phyloP scores from a whole-genome alignment of 495 filamentous ascomycete genomes.

The Aspergillus conjunctus region DNA sequence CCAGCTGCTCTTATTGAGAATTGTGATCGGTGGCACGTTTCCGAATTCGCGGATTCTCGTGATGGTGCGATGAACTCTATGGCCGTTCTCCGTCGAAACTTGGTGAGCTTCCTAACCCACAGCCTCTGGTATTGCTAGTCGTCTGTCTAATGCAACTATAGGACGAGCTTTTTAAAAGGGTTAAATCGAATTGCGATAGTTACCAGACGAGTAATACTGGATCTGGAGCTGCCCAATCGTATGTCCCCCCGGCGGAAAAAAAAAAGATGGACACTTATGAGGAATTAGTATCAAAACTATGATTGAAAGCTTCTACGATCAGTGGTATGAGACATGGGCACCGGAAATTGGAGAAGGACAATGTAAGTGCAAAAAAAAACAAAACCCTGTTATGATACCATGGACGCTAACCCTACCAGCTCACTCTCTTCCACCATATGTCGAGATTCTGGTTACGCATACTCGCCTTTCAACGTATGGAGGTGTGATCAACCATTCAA shows the following conservation, averaged over 20 bases:
- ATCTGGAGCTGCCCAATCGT: slow-evolving; percentile 58
- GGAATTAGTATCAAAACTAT: slow-evolving; percentile 55
- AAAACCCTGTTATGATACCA: neutral
- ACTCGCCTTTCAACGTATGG: slow-evolving; percentile 72
- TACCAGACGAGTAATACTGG: slow-evolving; percentile 53
- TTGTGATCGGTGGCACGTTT: slow-evolving; percentile 69
- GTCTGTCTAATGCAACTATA: slow-evolving; percentile 23
- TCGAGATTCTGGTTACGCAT: slow-evolving; percentile 73
- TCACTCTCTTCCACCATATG: slow-evolving; percentile 66
- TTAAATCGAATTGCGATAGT: slow-evolving; percentile 65
- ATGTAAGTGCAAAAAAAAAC: slow-evolving; percentile 35
- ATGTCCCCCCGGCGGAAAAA: slow-evolving; percentile 25
- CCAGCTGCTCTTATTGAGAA: slow-evolving; percentile 63
- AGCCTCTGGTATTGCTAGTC: neutral
- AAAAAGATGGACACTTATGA: slow-evolving; percentile 14
- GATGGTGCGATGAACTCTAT: slow-evolving; percentile 71
- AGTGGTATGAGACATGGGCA: slow-evolving; percentile 64
- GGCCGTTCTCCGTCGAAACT: slow-evolving; percentile 65
- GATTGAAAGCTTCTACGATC: slow-evolving; percentile 63
- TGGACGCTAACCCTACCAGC: slow-evolving; percentile 37
- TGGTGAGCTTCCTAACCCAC: slow-evolving; percentile 46
- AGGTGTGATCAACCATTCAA: slow-evolving; percentile 73
- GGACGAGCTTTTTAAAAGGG: slow-evolving; percentile 61
- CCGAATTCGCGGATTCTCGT: slow-evolving; percentile 62
- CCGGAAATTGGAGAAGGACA: slow-evolving; percentile 59